Conservation (phyloP, 1,139 yeast species). For the Zygosaccharomyces pseudobailii region DNA sequence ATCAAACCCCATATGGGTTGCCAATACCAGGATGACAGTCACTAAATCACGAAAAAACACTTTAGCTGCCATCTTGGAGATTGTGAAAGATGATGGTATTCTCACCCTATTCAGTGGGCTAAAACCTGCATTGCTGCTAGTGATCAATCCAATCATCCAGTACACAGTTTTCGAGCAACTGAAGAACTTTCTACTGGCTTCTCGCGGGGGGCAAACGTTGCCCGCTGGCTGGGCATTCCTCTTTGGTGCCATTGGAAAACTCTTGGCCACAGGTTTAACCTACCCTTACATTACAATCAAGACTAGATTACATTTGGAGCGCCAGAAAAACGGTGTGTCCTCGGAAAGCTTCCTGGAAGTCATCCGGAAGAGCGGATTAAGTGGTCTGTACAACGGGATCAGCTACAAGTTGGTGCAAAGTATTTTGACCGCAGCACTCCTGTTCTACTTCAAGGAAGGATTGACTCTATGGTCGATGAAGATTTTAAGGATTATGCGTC, state of each 20-base stretch:
- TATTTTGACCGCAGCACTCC: slow-evolving; percentile 81
- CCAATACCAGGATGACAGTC: slow-evolving; percentile 81
- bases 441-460: slow-evolving; percentile 89
- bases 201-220: slow-evolving; percentile 39
- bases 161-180: slow-evolving; percentile 88
- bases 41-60: slow-evolving; percentile 42
- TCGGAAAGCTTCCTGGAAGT: slow-evolving; percentile 41
- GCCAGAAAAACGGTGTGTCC: slow-evolving; percentile 37
- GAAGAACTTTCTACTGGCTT: slow-evolving; percentile 52
- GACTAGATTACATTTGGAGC: slow-evolving; percentile 73
- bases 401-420: slow-evolving; percentile 76
- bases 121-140: slow-evolving; percentile 80
- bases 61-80: slow-evolving; percentile 52
- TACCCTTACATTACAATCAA: slow-evolving; percentile 90
- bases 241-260: slow-evolving; percentile 85
- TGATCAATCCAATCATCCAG: slow-evolving; percentile 84
- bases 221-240: slow-evolving; percentile 67
- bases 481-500: slow-evolving; percentile 13
- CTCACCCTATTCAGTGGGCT: slow-evolving; percentile 75
- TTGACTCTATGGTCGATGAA: slow-evolving; percentile 40
- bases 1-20: slow-evolving; percentile 96
- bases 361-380: slow-evolving; percentile 60
- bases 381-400: slow-evolving; percentile 77
- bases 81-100: slow-evolving; percentile 67
- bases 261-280: slow-evolving; percentile 79